A percentile compares a stretch with the other conserved stretches of the same genome.
Evolutionary conservation across 2,329 filamentous ascomycete genomes (phyloP).

Genomic region (Didymella pinodella): DNA sequence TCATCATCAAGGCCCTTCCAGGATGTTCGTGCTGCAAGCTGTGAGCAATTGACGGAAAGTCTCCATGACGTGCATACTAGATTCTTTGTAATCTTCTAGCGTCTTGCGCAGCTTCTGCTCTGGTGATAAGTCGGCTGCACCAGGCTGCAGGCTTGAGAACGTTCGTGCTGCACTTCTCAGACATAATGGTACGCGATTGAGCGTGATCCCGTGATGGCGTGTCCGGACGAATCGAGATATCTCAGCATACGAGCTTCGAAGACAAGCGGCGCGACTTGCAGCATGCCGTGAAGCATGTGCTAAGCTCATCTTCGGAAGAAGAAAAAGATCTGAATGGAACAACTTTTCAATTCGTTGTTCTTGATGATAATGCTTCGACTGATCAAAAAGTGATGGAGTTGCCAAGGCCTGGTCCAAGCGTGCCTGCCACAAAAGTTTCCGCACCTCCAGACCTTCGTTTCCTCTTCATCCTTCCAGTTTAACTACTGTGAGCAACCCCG

Average conservation of each 20-base stretch:
- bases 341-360: neutral
- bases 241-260: slow-evolving; percentile 45
- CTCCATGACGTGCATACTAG: slow-evolving; percentile 30
- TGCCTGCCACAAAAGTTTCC: slow-evolving; percentile 48
- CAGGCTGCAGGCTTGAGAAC: slow-evolving; percentile 23
- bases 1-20: slow-evolving; percentile 45
- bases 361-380: slow-evolving; percentile 11
- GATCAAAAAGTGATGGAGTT: slow-evolving; percentile 14
- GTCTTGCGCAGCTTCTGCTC: slow-evolving; percentile 34
- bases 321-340: neutral
- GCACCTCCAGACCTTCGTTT: slow-evolving; percentile 32
- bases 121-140: slow-evolving; percentile 11
- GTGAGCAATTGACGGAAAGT: slow-evolving; percentile 1
- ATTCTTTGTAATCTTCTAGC: slow-evolving; percentile 44
- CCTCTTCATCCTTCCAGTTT: slow-evolving; percentile 98
- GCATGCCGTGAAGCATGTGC: slow-evolving; percentile 29
- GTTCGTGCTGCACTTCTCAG: slow-evolving; percentile 21
- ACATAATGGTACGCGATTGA: slow-evolving; percentile 20
- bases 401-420: slow-evolving; percentile 32
- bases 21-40: slow-evolving; percentile 10
- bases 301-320: slow-evolving; percentile 32
- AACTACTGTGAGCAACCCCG: slow-evolving; percentile 78
- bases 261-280: slow-evolving; percentile 22
- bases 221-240: slow-evolving; percentile 45
- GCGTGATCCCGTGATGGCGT: slow-evolving; percentile 42